Percentiles rank a stretch among this genome's conserved stretches.
phyloP scores from a whole-genome alignment of 768 basidiomycete genomes.

The Brasilioporus rufonigricans region DNA sequence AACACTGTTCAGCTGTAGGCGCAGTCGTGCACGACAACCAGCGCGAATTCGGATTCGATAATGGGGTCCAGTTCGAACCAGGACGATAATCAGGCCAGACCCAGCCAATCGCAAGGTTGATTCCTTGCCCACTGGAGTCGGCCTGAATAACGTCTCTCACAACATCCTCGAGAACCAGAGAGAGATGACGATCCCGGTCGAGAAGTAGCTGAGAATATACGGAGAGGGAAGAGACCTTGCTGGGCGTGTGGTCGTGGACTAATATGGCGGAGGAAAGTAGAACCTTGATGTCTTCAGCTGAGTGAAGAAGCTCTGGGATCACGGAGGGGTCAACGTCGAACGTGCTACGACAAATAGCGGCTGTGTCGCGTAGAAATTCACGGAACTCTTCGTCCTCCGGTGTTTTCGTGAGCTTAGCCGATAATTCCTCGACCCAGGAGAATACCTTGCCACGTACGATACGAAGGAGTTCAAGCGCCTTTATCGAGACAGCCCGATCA shows the following conservation, averaged over 20 bases:
- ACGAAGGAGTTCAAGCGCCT: constrained; percentile 29
- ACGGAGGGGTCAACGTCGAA: constrained; percentile 24
- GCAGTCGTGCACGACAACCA: constrained; percentile 22
- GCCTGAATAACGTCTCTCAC: constrained; percentile 3
- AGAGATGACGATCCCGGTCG: constrained; percentile 31
- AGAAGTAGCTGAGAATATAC: constrained; percentile 16
- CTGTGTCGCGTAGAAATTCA: constrained; percentile 34
- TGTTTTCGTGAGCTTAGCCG: constrained; percentile 15
- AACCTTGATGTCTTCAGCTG: constrained; percentile 21
- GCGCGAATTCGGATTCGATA: constrained; percentile 5
- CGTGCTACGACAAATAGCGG: constrained; percentile 38
- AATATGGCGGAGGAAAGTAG: constrained; percentile 25
- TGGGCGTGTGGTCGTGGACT: constrained; percentile 27
- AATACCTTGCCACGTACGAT: constrained; percentile 31
- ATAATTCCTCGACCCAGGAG: constrained; percentile 37
- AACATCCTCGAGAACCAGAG: constrained; percentile 22
- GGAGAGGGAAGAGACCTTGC: constrained; percentile 2
- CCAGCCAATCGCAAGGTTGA: constrained; percentile 18
- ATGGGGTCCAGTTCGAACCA: constrained; percentile 24
- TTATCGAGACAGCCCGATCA: constrained; percentile 7
- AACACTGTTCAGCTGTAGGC: not conserved
- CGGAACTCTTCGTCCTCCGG: constrained; percentile 15
- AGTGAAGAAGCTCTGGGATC: constrained; percentile 4
- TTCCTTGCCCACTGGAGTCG: constrained; percentile 1
- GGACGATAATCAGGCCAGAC: constrained; percentile 28